Evolutionary conservation across 306 rosid species (phyloP).

Genomic region (apple (Malus domestica)): ASM211411v1 NC_041794.1:3840001-3840500

Average conservation of each 20-base stretch:
- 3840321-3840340: too few relatives aligned
- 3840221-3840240: constrained; percentile 77
- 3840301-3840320: neutral
- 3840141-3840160: constrained; percentile 84
- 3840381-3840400: neutral
- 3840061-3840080: constrained; percentile 80
- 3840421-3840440: neutral
- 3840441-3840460: too few relatives aligned
- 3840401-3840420: neutral
- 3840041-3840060: constrained; percentile 57
- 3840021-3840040: constrained; percentile 26
- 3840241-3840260: constrained; percentile 51
- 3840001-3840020: constrained; percentile 43
- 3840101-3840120: constrained; percentile 91
- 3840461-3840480: neutral
- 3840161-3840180: constrained; percentile 87
- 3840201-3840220: constrained; percentile 81
- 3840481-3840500: constrained; percentile 2
- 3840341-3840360: too few relatives aligned
- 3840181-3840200: constrained; percentile 62
- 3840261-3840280: neutral
- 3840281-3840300: too few relatives aligned
- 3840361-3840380: neutral
- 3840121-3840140: constrained; percentile 76
- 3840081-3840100: constrained; percentile 92